These are phyloP conservation scores for Phytophthora rubi DNA, from an alignment of 352 stramenopile genomes.

Conservation along the genomic window DNA sequence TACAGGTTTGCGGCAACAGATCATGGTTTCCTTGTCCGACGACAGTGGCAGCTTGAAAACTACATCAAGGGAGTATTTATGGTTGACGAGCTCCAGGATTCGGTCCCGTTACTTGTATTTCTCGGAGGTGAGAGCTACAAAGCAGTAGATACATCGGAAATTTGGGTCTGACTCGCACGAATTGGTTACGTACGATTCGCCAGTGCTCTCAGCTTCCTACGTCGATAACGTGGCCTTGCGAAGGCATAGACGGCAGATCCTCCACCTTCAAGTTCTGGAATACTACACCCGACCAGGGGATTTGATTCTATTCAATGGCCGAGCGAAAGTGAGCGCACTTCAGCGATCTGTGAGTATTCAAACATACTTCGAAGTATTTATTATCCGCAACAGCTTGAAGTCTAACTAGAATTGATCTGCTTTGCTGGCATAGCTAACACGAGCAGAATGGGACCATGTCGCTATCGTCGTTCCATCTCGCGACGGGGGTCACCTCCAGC, in stretches of 20 bases:
- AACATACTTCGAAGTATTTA: neutral
- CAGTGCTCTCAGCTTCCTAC: conserved; percentile 43
- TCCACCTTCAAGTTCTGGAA: conserved; percentile 66
- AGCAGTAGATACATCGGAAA: neutral
- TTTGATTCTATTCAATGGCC: conserved; percentile 66
- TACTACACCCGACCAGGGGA: conserved; percentile 61
- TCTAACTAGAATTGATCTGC: neutral
- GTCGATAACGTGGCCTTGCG: conserved; percentile 40
- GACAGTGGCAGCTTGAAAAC: conserved; percentile 45
- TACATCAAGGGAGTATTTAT: conserved; percentile 58
- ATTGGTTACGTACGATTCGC: neutral
- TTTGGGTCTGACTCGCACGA: neutral
- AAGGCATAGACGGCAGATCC: conserved; percentile 46
- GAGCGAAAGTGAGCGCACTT: conserved; percentile 48
- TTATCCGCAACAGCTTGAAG: neutral
- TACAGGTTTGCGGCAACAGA: conserved; percentile 45
- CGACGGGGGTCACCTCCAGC: conserved; percentile 30
- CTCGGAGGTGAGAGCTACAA: conserved; percentile 48
- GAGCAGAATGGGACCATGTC: conserved; percentile 75
- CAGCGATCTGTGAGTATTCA: conserved; percentile 52
- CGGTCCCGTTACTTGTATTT: conserved; percentile 58
- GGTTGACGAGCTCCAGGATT: conserved; percentile 46
- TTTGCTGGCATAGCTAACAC: conserved; percentile 41
- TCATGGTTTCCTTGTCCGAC: conserved; percentile 45
- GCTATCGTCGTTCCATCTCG: conserved; percentile 50